Base-by-base conservation (phyloP, 2,329 filamentous ascomycete species). In the Ceratocystis colombiana region DNA sequence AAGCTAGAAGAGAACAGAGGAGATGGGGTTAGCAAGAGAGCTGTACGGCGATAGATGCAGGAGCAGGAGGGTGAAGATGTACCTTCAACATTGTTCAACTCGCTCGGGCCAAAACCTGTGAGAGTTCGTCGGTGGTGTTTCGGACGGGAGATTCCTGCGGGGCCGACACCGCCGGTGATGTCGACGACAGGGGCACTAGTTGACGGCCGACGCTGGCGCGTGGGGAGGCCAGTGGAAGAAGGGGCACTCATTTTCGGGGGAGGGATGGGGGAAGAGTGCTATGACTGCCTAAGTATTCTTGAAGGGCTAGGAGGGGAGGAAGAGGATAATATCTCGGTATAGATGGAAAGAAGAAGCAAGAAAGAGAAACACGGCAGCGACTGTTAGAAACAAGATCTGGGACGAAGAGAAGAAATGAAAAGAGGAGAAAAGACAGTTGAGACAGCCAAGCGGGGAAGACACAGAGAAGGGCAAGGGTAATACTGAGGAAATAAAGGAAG, bases 21-120 rank as follows among this genome's bases (percentile, higher is more conserved):
- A 22, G 20, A 37, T 25, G 10, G 30, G 53, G 50, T 65, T 61
- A 65, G 64, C n/a, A 59, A 41, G 22, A 41, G 7, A 3, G 37
- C 30, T 12, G 53, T 62, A 44, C 64, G 46, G 15, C 44, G 61
- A 67, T 44, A 53, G 41, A 33, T 5, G 25, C 20, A 61, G 61
- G 48, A 20, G 22, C 12, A n/a, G 15, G 30, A 25, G 57, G 37
- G 15, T 15, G 3, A 6, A 8, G 41, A 30, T 78, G 78, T 85
- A 79, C 91, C 90, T 79, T 97, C 92, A 62, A 97, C 90, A 72
- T 78, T 88, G 80, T 96, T 96, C 80, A 96, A 96, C 74, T 99
- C 94, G 45, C 84, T 80, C 33, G 91, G 83, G 44, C 91, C 92
- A 74, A 97, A 94, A 7, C 94, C 94, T 8, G 94, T 99, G 70